Evolutionary conservation across 257 asterid species (phyloP).

Genomic region (Thymus quinquecostatus): DNA sequence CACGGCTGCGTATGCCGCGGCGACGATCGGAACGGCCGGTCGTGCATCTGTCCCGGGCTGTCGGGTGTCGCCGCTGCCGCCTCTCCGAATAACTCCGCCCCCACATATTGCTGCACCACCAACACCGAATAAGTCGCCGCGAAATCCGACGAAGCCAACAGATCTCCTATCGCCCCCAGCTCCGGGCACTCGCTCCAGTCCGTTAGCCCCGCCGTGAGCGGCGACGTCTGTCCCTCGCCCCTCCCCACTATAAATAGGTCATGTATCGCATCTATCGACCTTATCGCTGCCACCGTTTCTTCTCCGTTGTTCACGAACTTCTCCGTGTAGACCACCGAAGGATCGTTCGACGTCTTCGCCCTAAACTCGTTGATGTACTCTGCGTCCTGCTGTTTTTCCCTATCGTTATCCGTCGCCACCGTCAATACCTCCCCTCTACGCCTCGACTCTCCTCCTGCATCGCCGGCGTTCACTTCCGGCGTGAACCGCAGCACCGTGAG

Average conservation of each 20-base stretch:
- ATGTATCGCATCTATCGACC: conserved; percentile 59
- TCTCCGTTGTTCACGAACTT: conserved; percentile 76
- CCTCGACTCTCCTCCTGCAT: neutral
- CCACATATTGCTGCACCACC: conserved; percentile 88
- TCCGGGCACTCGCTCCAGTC: conserved; percentile 99
- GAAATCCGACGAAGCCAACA: conserved; percentile 86
- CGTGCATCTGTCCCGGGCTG: conserved; percentile 44
- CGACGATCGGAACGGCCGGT: conserved; percentile 40
- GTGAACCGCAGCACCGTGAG: conserved; percentile 68
- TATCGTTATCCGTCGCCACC: conserved; percentile 47
- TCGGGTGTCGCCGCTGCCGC: conserved; percentile 44
- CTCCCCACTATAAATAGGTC: conserved; percentile 85
- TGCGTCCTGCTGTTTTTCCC: conserved; percentile 64
- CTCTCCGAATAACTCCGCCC: conserved; percentile 52
- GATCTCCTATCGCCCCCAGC: conserved; percentile 89
- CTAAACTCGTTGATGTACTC: conserved; percentile 63
- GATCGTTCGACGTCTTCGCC: conserved; percentile 43
- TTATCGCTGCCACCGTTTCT: conserved; percentile 77
- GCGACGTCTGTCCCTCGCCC: conserved; percentile 68
- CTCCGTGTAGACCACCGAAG: conserved; percentile 50
- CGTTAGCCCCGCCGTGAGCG: conserved; percentile 80
- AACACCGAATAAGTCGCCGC: conserved; percentile 76
- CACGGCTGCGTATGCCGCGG: conserved; percentile 53
- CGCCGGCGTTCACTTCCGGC: conserved; percentile 41
- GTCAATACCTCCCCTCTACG: conserved; percentile 41